Conservation (phyloP, 306 rosid genomes). For the Canavalia ensiformis region DNA sequence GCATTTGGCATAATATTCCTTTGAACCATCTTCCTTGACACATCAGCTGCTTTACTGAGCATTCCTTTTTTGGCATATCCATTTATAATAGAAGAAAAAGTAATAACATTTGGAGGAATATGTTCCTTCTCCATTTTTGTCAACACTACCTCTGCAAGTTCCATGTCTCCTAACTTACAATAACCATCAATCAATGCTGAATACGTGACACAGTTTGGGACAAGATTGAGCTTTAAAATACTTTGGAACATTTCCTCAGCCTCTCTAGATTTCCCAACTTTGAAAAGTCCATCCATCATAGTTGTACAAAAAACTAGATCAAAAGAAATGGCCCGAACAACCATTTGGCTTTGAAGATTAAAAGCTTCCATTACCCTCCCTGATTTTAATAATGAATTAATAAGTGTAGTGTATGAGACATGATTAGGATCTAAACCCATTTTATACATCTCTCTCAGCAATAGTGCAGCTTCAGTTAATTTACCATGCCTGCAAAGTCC, state of each 20-base stretch:
- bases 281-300: conserved; percentile 83
- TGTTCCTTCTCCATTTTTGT: conserved; percentile 68
- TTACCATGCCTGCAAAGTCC: conserved; percentile 85
- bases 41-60: conserved; percentile 70
- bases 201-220: conserved; percentile 78
- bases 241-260: conserved; percentile 69
- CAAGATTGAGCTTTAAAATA: conserved; percentile 62
- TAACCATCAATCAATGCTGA: conserved; percentile 76
- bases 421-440: conserved; percentile 80
- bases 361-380: conserved; percentile 72
- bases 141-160: conserved; percentile 64
- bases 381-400: conserved; percentile 70
- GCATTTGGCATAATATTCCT: conserved; percentile 70
- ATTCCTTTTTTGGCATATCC: conserved; percentile 84
- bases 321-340: conserved; percentile 74
- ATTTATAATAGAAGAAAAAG: conserved; percentile 79
- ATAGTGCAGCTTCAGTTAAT: conserved; percentile 68
- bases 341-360: conserved; percentile 73
- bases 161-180: conserved; percentile 79
- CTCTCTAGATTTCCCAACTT: conserved; percentile 66
- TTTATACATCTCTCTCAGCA: conserved; percentile 78
- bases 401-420: conserved; percentile 72
- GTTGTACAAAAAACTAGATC: conserved; percentile 77
- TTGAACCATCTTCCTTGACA: conserved; percentile 68
- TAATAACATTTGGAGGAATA: conserved; percentile 70